Evolutionary conservation across 1,284 basidiomycete genomes (phyloP), one percentile per base, ranked within the genome.

Genomic region (Austroboletus novae-zelandiae): DNA sequence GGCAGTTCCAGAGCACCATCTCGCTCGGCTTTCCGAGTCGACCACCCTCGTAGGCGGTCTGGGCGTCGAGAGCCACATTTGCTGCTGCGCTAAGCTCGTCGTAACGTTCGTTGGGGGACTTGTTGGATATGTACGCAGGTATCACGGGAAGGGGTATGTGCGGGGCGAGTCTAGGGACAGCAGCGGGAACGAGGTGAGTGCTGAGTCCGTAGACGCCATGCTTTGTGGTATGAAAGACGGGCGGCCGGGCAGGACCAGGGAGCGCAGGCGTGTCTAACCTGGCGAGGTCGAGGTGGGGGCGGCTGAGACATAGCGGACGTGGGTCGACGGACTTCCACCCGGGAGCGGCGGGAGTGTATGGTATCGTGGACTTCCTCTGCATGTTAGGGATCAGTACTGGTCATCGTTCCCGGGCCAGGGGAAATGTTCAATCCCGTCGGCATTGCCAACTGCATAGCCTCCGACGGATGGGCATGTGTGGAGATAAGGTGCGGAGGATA

Each of bases 161-260:
- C 0, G 77, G 74, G 2, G 74, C 74, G 14, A 75, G 74, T 9
- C 88, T 77, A 5, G 89, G 80, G 60, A 80, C 80, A 1, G 86
- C 83, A 6, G 86, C 83, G 0, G 89, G 88, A n/a, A 90, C 67
- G 31, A 91, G 64, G 60, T 94, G 91, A 0, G 86, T 86, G 1
- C 79, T 79, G 6, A 76, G 61, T 14, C 59, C 65, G 61, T 74
- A 84, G 11, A 42, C 36, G 14, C 52, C 56, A 39, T 62, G 45
- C 10, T 37, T 1, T 23, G 58, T 59, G 20, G 51, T 53, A 17
- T 64, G 57, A 41, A 66, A 66, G 34, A 54, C 17, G 34, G 47
- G 23, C 1, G 47, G 39, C 32, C 67, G 61, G 14, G 47, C 44
- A 30, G 55, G 59, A 27, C 47, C 46, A 4, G 66, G 61, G 17